Base-by-base conservation (phyloP, 805 yeast genomes). In the Saturnispora gosingensis region DNA sequence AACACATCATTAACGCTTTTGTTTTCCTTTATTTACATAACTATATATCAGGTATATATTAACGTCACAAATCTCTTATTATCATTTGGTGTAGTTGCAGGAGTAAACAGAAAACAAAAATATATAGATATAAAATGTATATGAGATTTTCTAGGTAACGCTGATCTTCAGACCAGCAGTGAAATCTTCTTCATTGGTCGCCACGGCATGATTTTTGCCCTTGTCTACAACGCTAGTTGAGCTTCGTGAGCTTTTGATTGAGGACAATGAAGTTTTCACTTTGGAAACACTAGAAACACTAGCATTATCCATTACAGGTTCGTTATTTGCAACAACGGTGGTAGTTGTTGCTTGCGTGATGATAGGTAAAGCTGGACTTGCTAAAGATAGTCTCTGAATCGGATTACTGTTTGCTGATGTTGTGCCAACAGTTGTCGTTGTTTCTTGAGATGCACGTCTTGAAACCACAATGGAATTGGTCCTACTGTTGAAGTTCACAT, bases 321-420 rank as follows among this genome's bases (percentile, higher is more conserved):
- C 48, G 20, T 44, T 44, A 20, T 43, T 44, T 13, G 49, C 40
- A 2, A 39, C 35, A 16, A 22, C 35, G 1, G 63, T 58, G 0
- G 68, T 66, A 2, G 71, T 67, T 1, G 71, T 67, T 15, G 71
- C 67, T 42, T 64, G 68, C 2, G 71, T 67, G 2, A 67, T 66
- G 6, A 67, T 66, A 13, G 71, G 71, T 30, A 67, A 52, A 1
- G 71, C 71, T 13, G 70, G 68, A 1, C 67, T 57, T 1, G 68
- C 68, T 8, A 65, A 49, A 28, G 66, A 57, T 22, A 67, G 56
- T 48, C 61, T 59, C 34, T 55, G 56, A 38, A 63, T 56, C 2
- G 69, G 69, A 48, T 66, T 66, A 15, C 15, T 39, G 53, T 44
- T 53, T 10, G 47, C 28, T n/a, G 44, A 28, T 30, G 58, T 28